Base-by-base conservation (phyloP, 176 grass and related monocot species). In the Echinochloa phyllopogon region DNA sequence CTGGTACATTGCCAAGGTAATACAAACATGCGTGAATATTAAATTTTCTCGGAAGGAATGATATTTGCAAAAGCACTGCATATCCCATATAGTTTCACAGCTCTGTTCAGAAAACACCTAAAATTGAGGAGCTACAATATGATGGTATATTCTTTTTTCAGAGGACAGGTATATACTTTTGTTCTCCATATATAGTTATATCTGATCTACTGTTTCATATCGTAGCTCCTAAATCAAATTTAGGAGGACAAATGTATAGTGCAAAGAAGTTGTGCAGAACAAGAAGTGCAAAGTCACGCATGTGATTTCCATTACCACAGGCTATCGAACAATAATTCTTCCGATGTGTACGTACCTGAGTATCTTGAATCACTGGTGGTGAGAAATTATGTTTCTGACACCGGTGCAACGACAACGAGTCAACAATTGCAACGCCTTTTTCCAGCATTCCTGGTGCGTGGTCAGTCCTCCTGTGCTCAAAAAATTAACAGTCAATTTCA, bases 301-400 rank as follows among this genome's bases (percentile, higher is more conserved):
- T 51, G 25, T 21, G 43, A 21, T 23, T 8, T 16, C 21, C 63
- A 59, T 79, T 25, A 70, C 57, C 56, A 71, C 64, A 4, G 24
- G 6, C 29, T 61, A 57, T 57, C 20, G 20, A 57, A 9, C 21
- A 49, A 25, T 39, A 66, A 23, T 18, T 44, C 66, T 13, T 39
- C 36, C 56, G 5, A 33, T 56, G 41, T 57, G 39, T 10, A 17
- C 8, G 80, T 87, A 91, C 89, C 89, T 91, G 89, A 57, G 85
- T 25, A 80, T 76, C 85, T 84, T 84, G 75, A 40, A 91, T 37
- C 69, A 43, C 43, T 45, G 74, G 45, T 50, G 67, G 17, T 47
- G 80, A 45, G 43, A 84, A 55, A 62, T 80, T 80, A 47, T 70
- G 85, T n/a, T 27, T 75, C 81, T 84, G 85, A 84, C 81, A 76